Percentiles rank a stretch among this genome's conserved stretches.
These are phyloP conservation scores for Cutaneotrichosporon cutaneum DNA, from an alignment of 1,284 basidiomycete species.

Conservation along the genomic window DNA sequence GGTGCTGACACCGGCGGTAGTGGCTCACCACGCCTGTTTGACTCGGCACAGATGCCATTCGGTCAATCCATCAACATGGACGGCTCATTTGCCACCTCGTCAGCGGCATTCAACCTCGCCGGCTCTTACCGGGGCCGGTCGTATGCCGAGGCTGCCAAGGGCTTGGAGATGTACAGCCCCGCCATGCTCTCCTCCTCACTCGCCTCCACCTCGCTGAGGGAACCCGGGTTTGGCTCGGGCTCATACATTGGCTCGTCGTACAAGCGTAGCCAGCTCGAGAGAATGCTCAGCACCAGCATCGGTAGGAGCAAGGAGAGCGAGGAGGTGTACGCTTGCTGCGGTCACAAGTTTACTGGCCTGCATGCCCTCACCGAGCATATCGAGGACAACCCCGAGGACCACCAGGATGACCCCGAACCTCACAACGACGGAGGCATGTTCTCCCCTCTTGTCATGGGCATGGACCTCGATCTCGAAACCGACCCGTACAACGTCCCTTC, in stretches of 20 bases:
- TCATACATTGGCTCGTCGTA: conserved; percentile 36
- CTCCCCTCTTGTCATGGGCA: conserved; percentile 44
- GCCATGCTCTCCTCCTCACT: conserved; percentile 42
- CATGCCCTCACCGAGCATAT: conserved; percentile 49
- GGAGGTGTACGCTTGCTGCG: conserved; percentile 47
- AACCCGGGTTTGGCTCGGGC: conserved; percentile 2
- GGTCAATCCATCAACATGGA: conserved; percentile 49
- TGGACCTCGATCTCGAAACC: conserved; percentile 49
- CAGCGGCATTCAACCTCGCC: conserved; percentile 38
- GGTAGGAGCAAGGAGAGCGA: conserved; percentile 39
- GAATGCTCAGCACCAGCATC: conserved; percentile 34
- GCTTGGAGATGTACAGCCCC: conserved; percentile 21
- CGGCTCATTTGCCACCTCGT: conserved; percentile 39
- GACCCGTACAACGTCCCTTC: conserved; percentile 28
- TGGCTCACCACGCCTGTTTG: conserved; percentile 32
- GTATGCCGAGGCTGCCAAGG: conserved; percentile 44
- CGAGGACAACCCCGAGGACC: conserved; percentile 32
- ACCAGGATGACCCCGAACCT: conserved; percentile 42
- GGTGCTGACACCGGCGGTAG: conserved; percentile 18
- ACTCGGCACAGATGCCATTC: conserved; percentile 43
- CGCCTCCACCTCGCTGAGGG: conserved; percentile 26
- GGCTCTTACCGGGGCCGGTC: conserved; percentile 36
- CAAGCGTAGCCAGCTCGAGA: conserved; percentile 41
- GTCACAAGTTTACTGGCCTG: conserved; percentile 37
- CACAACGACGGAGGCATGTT: conserved; percentile 34